These are phyloP conservation scores for Irineochytrium annulatum DNA, from an alignment of 192 early-diverging fungal species.

Conservation along the genomic window DNA sequence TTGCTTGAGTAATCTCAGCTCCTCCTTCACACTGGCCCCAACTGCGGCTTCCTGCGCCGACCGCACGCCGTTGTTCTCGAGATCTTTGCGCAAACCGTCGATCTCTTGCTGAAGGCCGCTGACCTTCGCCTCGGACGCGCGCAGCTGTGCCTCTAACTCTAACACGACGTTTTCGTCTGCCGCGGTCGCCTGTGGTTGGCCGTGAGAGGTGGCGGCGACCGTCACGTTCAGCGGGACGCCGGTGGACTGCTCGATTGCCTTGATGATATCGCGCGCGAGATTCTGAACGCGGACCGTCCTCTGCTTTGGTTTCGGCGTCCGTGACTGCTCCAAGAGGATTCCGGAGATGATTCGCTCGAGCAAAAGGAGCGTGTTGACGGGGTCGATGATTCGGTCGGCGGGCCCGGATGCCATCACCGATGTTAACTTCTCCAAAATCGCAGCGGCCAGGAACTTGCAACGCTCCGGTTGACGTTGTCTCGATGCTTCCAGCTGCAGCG, in stretches of 20 bases:
- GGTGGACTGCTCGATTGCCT: too few species aligned
- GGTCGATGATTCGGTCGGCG: constrained; percentile 12
- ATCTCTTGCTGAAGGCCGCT: constrained; percentile 26
- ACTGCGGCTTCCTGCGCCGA: neutral
- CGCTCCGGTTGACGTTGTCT: neutral
- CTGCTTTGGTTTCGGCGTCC: too few species aligned
- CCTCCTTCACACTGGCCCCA: constrained; percentile 3
- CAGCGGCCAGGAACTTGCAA: too few species aligned
- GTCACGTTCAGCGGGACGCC: too few species aligned
- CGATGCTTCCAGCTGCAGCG: constrained; percentile 5
- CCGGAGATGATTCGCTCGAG: constrained; percentile 17
- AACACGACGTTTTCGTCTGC: too few species aligned
- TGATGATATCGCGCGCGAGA: too few species aligned
- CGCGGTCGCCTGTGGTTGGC: too few species aligned
- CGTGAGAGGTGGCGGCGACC: too few species aligned
- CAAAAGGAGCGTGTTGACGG: constrained; percentile 18
- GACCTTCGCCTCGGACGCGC: neutral
- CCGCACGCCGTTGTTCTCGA: constrained; percentile 17
- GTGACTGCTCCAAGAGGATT: too few species aligned
- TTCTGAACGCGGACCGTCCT: too few species aligned
- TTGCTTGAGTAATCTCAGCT: constrained; percentile 6
- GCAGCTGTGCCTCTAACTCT: too few species aligned
- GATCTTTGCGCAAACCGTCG: constrained; percentile 6
- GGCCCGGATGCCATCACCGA: constrained; percentile 21
- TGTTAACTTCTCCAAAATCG: too few species aligned